A percentile compares a stretch with the other conserved stretches of the same genome.
Evolutionary conservation across 179 eudicot genomes (phyloP).

Genomic region (Kewa caespitosa): DNA sequence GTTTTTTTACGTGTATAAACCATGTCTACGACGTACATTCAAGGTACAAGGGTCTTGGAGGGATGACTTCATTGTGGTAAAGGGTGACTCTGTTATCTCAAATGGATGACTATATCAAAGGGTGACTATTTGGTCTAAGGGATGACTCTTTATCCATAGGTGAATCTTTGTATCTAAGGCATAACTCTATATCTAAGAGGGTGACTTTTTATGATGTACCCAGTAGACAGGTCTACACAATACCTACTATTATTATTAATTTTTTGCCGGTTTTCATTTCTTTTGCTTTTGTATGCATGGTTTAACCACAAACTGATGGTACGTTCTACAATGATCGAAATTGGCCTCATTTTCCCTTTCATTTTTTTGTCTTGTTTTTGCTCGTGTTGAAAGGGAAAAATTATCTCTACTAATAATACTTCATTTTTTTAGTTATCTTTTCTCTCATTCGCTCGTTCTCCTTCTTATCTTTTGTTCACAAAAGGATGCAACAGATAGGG

Average conservation of each 20-base stretch:
- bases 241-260: no score
- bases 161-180: no score
- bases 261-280: neutral
- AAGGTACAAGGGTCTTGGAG: no score
- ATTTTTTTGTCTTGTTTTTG: conserved; percentile 13
- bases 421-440: neutral
- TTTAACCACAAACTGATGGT: neutral
- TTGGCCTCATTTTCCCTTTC: neutral
- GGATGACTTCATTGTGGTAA: no score
- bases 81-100: no score
- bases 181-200: no score
- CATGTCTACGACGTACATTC: no score
- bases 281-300: neutral
- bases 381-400: conserved; percentile 6
- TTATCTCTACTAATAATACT: conserved; percentile 3
- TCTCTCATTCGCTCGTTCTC: conserved; percentile 9
- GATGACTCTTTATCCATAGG: no score
- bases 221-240: no score
- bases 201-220: no score
- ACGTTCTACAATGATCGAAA: neutral
- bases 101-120: no score
- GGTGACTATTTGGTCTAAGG: no score
- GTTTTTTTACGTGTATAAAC: neutral
- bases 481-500: conserved; percentile 17
- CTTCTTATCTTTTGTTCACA: conserved; percentile 17